Evolutionary conservation across 441 rosid species (phyloP).

Genomic region (Codiaeum variegatum): DNA sequence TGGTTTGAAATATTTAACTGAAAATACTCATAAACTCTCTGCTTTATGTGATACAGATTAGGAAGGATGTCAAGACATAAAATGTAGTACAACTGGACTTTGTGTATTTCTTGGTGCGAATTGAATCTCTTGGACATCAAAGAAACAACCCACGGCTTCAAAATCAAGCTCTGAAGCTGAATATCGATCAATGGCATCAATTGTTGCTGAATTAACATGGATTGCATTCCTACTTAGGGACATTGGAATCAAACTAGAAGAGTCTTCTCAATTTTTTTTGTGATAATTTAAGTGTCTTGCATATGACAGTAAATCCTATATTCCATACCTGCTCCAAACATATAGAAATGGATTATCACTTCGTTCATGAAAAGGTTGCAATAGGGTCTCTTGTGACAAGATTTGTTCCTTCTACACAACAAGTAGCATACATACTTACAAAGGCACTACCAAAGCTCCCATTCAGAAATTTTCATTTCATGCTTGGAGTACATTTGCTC

Average conservation of each 20-base stretch:
- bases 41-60: neutral
- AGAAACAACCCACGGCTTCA: neutral
- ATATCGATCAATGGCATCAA: neutral
- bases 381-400: neutral
- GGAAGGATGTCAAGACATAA: neutral
- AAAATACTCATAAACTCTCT: neutral
- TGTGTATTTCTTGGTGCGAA: neutral
- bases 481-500: neutral
- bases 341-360: neutral
- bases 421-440: no score
- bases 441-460: neutral
- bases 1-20: neutral
- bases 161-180: neutral
- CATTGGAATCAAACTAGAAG: neutral
- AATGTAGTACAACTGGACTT: neutral
- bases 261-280: neutral
- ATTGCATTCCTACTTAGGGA: neutral
- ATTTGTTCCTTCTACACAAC: no score
- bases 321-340: neutral
- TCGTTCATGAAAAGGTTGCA: neutral
- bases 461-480: neutral
- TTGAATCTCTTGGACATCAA: neutral
- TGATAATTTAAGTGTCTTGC: neutral
- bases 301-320: neutral
- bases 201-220: neutral